Base-by-base conservation (phyloP, 768 basidiomycete genomes). In the Lyophyllum shimeji region DNA sequence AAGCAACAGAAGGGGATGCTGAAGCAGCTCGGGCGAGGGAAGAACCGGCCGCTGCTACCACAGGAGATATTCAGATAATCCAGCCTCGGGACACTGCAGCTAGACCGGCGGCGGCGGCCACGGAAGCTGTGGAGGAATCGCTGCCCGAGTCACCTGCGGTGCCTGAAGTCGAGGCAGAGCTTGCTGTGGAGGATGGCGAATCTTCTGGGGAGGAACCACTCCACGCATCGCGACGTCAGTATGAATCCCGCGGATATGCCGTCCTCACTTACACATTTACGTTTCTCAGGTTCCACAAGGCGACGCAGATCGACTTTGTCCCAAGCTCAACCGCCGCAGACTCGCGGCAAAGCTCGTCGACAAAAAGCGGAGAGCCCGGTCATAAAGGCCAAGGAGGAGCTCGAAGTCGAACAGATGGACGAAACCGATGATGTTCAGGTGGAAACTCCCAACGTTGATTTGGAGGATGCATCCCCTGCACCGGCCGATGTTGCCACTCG, bases 221-320 rank as follows among this genome's bases (percentile, higher is more conserved):
- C 9, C 72, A 70, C 52, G 62, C 60, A 24, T 69, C 68, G 7
- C 66, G 74, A 56, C 73, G 76, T 77, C 64, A 48, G 71, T n/a
- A n/a, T 63, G 43, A 13, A 55, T 13, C 29, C 13, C 9, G 40
- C 55, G 52, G 15, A 39, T 24, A 40, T 46, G n/a, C 39, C 46
- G n/a, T 1, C 24, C 1, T 52, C 12, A 37, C 8, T 37, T 13
- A 49, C 9, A 20, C n/a, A 34, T 46, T 53, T 20, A 63, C 15
- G 23, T 37, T 20, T 24, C 34, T 51, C 45, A 76, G 78, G 76
- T 33, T 77, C 77, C 6, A 68, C 74, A 34, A 73, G 77, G 29
- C 73, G 71, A 46, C 72, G 75, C 24, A 75, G 73, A 50, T 69
- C 75, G 15, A 70, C 73, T 21, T 64, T 69, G 11, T 68, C 72